Evolutionary conservation across 176 grass and related monocot genomes (phyloP).

Genomic region (Aegilops umbellulata): DNA sequence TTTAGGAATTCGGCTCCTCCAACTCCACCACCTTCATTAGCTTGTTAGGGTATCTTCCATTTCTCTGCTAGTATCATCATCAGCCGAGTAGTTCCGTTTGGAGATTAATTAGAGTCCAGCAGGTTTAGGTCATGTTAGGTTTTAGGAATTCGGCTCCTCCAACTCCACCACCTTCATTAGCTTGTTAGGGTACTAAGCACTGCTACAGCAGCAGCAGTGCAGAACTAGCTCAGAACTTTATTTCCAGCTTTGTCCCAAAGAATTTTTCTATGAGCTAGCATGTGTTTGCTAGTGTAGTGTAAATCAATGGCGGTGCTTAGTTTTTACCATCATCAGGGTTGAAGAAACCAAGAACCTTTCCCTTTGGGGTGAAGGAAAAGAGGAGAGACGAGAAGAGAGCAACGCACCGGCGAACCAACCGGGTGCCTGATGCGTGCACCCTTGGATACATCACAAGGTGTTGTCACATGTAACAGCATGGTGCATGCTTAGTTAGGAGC

Average conservation of each 20-base stretch:
- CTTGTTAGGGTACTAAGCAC: slow-evolving; percentile 25
- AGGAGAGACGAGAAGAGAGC: not conserved
- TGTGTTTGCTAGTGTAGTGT: not conserved
- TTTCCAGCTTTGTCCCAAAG: slow-evolving; percentile 22
- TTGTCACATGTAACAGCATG: slow-evolving; percentile 37
- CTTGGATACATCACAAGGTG: slow-evolving; percentile 30
- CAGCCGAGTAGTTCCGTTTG: slow-evolving; percentile 1
- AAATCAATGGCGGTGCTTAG: not conserved
- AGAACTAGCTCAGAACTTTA: slow-evolving; percentile 31
- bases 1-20: slow-evolving; percentile 35
- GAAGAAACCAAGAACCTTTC: not conserved
- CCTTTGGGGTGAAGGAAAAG: not conserved
- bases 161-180: slow-evolving; percentile 24
- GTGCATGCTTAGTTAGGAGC: not conserved
- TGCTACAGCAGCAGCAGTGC: slow-evolving; percentile 20
- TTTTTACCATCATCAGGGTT: not conserved
- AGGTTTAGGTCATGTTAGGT: slow-evolving; percentile 41
- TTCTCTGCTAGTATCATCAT: no score
- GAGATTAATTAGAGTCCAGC: slow-evolving; percentile 54
- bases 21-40: slow-evolving; percentile 24
- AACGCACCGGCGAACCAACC: not conserved
- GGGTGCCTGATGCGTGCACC: slow-evolving; percentile 39
- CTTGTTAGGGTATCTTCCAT: slow-evolving; percentile 40
- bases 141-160: slow-evolving; percentile 35
- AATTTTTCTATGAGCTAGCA: not conserved